Evolutionary conservation across 2,329 filamentous ascomycete genomes (phyloP).

Genomic region (Fusarium foetens): DNA sequence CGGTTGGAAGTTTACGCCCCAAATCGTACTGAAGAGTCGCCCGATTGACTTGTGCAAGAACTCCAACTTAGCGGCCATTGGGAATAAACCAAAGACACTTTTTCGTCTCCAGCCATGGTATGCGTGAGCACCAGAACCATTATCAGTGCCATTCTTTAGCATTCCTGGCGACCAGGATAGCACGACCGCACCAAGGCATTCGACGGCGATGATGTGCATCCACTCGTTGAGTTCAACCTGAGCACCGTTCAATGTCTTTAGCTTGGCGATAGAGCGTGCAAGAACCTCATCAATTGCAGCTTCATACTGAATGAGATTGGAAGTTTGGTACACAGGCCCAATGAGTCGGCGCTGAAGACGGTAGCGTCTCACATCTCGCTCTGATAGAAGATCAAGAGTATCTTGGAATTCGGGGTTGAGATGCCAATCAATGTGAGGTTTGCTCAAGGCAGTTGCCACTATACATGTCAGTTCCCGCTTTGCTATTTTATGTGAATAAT

Average conservation of each 20-base stretch:
- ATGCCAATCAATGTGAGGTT: constrained; percentile 54
- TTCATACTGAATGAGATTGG: constrained; percentile 56
- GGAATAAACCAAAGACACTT: constrained; percentile 63
- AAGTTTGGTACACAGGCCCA: constrained; percentile 58
- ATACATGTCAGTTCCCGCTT: not conserved
- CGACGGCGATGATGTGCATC: constrained; percentile 67
- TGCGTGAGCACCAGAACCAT: constrained; percentile 58
- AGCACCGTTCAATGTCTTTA: constrained; percentile 51
- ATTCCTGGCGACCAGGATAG: constrained; percentile 64
- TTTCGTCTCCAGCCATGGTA: constrained; percentile 64
- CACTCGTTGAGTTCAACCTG: constrained; percentile 62
- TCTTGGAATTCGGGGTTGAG: constrained; percentile 53
- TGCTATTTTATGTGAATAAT: not conserved
- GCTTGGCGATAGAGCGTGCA: constrained; percentile 47
- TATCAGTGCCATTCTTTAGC: constrained; percentile 56
- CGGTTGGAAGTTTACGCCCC: constrained; percentile 58
- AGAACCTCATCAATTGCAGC: constrained; percentile 55
- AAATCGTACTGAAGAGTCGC: constrained; percentile 54
- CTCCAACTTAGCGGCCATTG: constrained; percentile 52
- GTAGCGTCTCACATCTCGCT: constrained; percentile 59
- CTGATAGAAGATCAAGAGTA: constrained; percentile 62
- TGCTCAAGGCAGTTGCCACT: constrained; percentile 60
- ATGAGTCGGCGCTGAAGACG: constrained; percentile 61
- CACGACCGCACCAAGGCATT: constrained; percentile 61
- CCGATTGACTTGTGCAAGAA: constrained; percentile 51